phyloP scores from a whole-genome alignment of 2,329 filamentous ascomycete genomes.

The Exophiala lecanii-corni region DNA sequence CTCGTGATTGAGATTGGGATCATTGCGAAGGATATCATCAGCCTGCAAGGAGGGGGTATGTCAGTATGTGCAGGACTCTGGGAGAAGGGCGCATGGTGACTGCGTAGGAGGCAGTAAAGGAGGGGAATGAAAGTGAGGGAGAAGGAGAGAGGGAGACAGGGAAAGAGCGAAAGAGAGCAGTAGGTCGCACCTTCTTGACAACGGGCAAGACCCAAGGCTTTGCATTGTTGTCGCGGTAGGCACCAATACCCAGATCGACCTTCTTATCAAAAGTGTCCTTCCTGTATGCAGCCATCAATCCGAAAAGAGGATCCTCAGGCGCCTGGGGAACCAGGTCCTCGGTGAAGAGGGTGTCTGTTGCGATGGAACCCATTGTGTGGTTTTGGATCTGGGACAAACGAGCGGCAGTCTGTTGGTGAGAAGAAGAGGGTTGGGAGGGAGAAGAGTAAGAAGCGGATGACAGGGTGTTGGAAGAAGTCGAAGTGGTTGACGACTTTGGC shows the following conservation, averaged over 20 bases:
- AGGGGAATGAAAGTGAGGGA: not conserved
- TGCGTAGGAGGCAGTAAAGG: no score
- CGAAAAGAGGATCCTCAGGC: slow-evolving; percentile 92
- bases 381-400: slow-evolving; percentile 58
- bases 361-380: slow-evolving; percentile 61
- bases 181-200: slow-evolving; percentile 72
- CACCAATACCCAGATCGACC: slow-evolving; percentile 91
- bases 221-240: slow-evolving; percentile 89
- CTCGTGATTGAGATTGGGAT: slow-evolving; percentile 93
- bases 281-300: slow-evolving; percentile 80
- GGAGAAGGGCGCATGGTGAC: slow-evolving; percentile 1
- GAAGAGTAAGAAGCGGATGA: slow-evolving; percentile 2
- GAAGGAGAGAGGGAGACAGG: no score
- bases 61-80: no score
- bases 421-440: slow-evolving; percentile 34
- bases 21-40: slow-evolving; percentile 79
- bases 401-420: slow-evolving; percentile 39
- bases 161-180: not conserved
- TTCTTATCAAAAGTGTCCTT: slow-evolving; percentile 73
- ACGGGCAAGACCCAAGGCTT: slow-evolving; percentile 98
- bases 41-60: slow-evolving; percentile 54
- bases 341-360: slow-evolving; percentile 60
- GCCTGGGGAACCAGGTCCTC: slow-evolving; percentile 77
- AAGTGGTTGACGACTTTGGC: slow-evolving; percentile 9
- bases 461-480: slow-evolving; percentile 2